Evolutionary conservation across 2,329 filamentous ascomycete genomes (phyloP).

Genomic region (Penicillium paneum): DNA sequence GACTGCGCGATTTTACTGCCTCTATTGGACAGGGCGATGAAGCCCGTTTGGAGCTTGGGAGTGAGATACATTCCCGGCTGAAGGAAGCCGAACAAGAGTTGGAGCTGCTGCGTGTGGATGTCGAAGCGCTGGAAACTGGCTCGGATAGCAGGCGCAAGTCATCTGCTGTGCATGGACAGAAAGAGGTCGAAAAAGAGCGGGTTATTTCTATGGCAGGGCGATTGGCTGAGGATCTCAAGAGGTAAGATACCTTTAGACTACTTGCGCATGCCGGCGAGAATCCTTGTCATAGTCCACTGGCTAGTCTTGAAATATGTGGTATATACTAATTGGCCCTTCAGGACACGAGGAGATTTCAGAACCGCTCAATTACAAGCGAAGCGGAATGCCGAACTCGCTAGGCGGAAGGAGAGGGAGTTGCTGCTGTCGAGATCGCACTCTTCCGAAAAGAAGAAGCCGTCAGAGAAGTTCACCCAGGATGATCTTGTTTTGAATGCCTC

Average conservation of each 20-base stretch:
- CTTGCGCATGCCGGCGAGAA: background rate
- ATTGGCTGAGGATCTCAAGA: conserved; percentile 67
- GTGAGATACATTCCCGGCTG: conserved; percentile 75
- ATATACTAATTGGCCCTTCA: conserved; percentile 26
- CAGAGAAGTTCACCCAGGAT: conserved; percentile 61
- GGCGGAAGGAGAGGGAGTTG: conserved; percentile 71
- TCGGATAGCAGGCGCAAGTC: conserved; percentile 32
- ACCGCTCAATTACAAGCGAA: conserved; percentile 78
- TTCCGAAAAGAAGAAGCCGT: conserved; percentile 29
- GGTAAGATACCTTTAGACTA: conserved; percentile 47
- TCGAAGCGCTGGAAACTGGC: conserved; percentile 62
- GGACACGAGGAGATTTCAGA: conserved; percentile 67
- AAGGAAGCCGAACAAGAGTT: conserved; percentile 79
- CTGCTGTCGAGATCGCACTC: conserved; percentile 58
- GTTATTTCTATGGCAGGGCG: conserved; percentile 65
- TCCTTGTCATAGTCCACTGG: background rate
- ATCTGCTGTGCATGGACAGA: conserved; percentile 45
- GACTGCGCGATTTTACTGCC: conserved; percentile 58
- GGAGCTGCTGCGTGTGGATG: conserved; percentile 74
- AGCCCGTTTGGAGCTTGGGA: conserved; percentile 67
- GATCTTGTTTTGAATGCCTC: conserved; percentile 72
- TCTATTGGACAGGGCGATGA: conserved; percentile 64
- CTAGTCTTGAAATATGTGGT: background rate
- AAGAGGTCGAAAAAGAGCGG: conserved; percentile 62
- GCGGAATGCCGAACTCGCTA: conserved; percentile 68